Base-by-base conservation (phyloP, 257 asterid genomes). In the Phtheirospermum japonicum region DNA sequence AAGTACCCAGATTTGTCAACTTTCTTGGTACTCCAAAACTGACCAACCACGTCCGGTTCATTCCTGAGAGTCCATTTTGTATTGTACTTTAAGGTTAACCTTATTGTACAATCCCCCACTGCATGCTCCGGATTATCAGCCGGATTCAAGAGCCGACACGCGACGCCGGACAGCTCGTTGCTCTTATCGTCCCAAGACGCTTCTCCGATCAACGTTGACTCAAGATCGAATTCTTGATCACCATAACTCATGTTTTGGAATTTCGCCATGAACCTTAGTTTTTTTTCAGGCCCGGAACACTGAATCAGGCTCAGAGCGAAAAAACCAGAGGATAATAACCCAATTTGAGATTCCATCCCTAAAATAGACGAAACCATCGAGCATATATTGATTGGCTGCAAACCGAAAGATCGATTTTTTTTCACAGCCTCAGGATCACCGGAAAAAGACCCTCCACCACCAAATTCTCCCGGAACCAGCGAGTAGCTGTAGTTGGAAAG, bases 41-140 rank as follows among this genome's bases (percentile, higher is more conserved):
- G 59, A 12, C 94, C 96, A 7, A 63, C 72, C 0, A 74, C 58
- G 50, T 51, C 65, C 16, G 64, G 68, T 16, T 62, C 71, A 10
- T 64, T 67, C 50, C 71, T 76, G 62, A 88, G 49, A 28, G 71
- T 82, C 80, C 72, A 66, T 23, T 68, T 8, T 7, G 79, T 58
- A 52, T 83, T 83, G 67, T 73, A 80, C 64, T 80, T 78, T 71
- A 85, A 57, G 61, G 73, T 79, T 69, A 88, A 51, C 77, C 84
- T 74, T 20, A 74, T 49, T 0, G 80, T 67, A 70, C 96, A 88
- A 65, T 85, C 86, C 18, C 82, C 80, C 1, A 82, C 80, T 14
- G 57, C 77, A 45, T 57, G 63, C 7, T 56, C 74, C 0, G 23
- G 43, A 12, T 65, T 33, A 61, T 46, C 40, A 8, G 6, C 20